phyloP scores from a whole-genome alignment of 2,329 filamentous ascomycete genomes.

The Beauveria sp. region DNA sequence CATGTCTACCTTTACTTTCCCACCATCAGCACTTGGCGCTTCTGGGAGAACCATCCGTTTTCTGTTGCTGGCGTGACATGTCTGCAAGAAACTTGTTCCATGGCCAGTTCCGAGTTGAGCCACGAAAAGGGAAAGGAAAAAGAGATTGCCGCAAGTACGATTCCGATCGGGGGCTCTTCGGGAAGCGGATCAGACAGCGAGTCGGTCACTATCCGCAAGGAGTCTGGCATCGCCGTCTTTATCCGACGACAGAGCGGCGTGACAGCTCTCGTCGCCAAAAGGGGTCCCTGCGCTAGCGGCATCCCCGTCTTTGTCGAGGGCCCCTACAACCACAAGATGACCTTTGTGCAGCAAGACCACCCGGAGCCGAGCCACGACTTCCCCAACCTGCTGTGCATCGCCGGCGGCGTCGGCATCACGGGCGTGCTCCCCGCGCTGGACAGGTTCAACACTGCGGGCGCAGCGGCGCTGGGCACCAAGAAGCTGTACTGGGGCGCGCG shows the following conservation, averaged over 20 bases:
- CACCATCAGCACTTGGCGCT: conserved; percentile 21
- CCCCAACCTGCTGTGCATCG: conserved; percentile 22
- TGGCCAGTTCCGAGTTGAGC: background rate
- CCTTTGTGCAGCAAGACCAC: conserved; percentile 15
- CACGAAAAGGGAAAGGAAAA: conserved; percentile 16
- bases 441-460: conserved; percentile 15
- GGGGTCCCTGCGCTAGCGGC: conserved; percentile 10
- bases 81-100: conserved; percentile 9
- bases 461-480: conserved; percentile 16
- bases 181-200: background rate
- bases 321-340: conserved; percentile 21
- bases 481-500: conserved; percentile 25
- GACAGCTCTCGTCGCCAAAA: conserved; percentile 17
- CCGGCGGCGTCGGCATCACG: conserved; percentile 25
- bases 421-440: conserved; percentile 21
- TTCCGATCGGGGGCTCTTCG: background rate
- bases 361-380: conserved; percentile 13
- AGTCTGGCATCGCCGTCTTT: conserved; percentile 22
- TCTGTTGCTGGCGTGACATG: conserved; percentile 19
- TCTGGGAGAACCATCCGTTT: conserved; percentile 28
- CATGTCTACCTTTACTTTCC: conserved; percentile 26
- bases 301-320: conserved; percentile 23
- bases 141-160: background rate
- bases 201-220: background rate
- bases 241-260: conserved; percentile 19